Conservation (phyloP, 371 early-diverging fungal genomes). For the Apophysomyces trapeziformis region DNA sequence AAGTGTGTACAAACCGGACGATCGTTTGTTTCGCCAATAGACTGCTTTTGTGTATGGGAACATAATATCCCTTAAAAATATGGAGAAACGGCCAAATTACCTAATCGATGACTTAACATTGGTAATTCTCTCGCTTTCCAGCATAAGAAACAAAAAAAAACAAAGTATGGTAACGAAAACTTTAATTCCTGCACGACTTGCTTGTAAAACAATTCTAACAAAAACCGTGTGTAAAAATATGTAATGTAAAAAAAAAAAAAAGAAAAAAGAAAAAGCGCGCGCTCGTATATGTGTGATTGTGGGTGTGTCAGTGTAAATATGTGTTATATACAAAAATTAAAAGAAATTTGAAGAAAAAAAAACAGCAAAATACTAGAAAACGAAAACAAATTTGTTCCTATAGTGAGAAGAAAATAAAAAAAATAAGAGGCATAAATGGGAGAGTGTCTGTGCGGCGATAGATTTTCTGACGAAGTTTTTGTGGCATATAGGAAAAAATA, state of each 20-base stretch:
- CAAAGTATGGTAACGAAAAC: slow-evolving; percentile 4
- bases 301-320: neutral
- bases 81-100: slow-evolving; percentile 12
- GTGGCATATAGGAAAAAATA: slow-evolving; percentile 1
- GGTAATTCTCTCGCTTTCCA: neutral
- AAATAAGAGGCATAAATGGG: neutral
- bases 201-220: slow-evolving; percentile 3
- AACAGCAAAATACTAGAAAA: neutral
- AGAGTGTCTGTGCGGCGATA: neutral
- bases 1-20: slow-evolving; percentile 1
- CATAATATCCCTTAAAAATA: slow-evolving; percentile 6
- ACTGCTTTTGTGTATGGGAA: slow-evolving; percentile 8
- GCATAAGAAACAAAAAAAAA: neutral
- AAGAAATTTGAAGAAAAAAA: neutral
- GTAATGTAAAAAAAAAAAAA: no score
- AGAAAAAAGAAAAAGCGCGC: neutral
- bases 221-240: neutral
- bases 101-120: slow-evolving; percentile 4
- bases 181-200: slow-evolving; percentile 1
- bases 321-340: slow-evolving; percentile 6
- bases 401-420: neutral
- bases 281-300: neutral
- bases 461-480: neutral
- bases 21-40: slow-evolving; percentile 8
- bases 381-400: neutral